Percentiles rank a stretch among this genome's conserved stretches.
These are phyloP conservation scores for Conticribra guillardii DNA, from an alignment of 108 stramenopile genomes.

Conservation along the genomic window DNA sequence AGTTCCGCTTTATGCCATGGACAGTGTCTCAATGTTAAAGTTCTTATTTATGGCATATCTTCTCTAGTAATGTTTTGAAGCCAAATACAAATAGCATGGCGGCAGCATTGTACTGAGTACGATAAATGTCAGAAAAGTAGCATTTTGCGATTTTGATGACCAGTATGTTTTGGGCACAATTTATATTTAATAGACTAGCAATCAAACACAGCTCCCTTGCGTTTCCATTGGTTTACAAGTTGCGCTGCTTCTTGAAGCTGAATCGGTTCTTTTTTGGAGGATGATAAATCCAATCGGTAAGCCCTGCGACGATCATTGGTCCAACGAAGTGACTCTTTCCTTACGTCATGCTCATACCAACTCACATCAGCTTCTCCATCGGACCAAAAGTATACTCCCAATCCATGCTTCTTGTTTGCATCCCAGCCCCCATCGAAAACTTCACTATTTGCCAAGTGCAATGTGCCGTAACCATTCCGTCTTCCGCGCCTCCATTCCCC, in stretches of 20 bases:
- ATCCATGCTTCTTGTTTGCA: slow-evolving; percentile 43
- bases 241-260: slow-evolving; percentile 30
- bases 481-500: slow-evolving; percentile 45
- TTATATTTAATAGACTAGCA: too few species aligned
- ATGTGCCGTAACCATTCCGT: slow-evolving; percentile 38
- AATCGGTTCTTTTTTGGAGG: slow-evolving; percentile 39
- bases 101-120: too few species aligned
- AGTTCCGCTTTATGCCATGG: too few species aligned
- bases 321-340: slow-evolving; percentile 46
- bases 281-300: slow-evolving; percentile 24
- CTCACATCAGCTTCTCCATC: slow-evolving; percentile 54
- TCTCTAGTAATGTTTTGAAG: too few species aligned
- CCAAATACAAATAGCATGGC: too few species aligned
- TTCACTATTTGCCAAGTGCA: slow-evolving; percentile 44
- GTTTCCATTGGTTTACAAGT: slow-evolving; percentile 35
- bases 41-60: too few species aligned
- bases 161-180: too few species aligned
- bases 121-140: too few species aligned
- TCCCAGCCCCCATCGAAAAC: slow-evolving; percentile 50
- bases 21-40: too few species aligned
- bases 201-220: neutral
- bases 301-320: slow-evolving; percentile 41
- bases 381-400: slow-evolving; percentile 43
- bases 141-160: too few species aligned
- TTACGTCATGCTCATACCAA: slow-evolving; percentile 39